Evolutionary conservation across 768 basidiomycete species (phyloP).

Genomic region (Pleurotus djamor): DNA sequence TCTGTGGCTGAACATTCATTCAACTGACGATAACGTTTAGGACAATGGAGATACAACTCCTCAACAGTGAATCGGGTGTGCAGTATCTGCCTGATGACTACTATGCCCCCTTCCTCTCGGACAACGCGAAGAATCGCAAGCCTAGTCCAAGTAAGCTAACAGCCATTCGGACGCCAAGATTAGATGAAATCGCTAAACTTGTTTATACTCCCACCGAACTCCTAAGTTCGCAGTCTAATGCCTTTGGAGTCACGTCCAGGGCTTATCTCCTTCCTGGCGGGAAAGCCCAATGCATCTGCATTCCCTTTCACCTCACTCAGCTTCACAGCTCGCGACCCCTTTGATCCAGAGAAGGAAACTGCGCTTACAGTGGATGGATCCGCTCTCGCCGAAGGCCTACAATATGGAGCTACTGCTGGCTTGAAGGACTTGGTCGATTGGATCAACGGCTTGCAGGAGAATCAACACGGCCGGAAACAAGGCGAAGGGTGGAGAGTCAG

Average conservation of each 20-base stretch:
- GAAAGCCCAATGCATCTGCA: slow-evolving; percentile 87
- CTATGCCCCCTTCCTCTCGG: slow-evolving; percentile 63
- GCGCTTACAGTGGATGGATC: slow-evolving; percentile 51
- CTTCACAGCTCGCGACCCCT: slow-evolving; percentile 55
- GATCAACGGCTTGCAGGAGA: slow-evolving; percentile 70
- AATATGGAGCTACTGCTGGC: slow-evolving; percentile 76
- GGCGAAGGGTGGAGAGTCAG: slow-evolving; percentile 74
- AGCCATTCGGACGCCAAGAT: not conserved
- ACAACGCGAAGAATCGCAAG: slow-evolving; percentile 55
- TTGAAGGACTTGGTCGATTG: slow-evolving; percentile 62
- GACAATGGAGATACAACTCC: not conserved
- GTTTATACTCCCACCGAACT: not conserved
- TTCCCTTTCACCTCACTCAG: slow-evolving; percentile 89
- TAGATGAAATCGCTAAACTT: not conserved
- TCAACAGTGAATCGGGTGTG: slow-evolving; percentile 7
- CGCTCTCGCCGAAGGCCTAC: slow-evolving; percentile 68
- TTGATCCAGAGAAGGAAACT: slow-evolving; percentile 40
- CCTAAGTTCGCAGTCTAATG: slow-evolving; percentile 63
- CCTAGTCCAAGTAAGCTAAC: slow-evolving; percentile 57
- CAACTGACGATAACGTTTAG: not conserved
- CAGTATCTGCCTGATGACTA: slow-evolving; percentile 46
- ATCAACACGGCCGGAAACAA: slow-evolving; percentile 58
- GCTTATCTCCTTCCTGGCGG: slow-evolving; percentile 80
- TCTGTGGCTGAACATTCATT: not conserved
- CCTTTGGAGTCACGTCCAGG: slow-evolving; percentile 80